A percentile compares a stretch with the other conserved stretches of the same genome.
These are phyloP conservation scores for Sporothrix pallida DNA, from an alignment of 2,329 filamentous ascomycete species.

Conservation along the genomic window DNA sequence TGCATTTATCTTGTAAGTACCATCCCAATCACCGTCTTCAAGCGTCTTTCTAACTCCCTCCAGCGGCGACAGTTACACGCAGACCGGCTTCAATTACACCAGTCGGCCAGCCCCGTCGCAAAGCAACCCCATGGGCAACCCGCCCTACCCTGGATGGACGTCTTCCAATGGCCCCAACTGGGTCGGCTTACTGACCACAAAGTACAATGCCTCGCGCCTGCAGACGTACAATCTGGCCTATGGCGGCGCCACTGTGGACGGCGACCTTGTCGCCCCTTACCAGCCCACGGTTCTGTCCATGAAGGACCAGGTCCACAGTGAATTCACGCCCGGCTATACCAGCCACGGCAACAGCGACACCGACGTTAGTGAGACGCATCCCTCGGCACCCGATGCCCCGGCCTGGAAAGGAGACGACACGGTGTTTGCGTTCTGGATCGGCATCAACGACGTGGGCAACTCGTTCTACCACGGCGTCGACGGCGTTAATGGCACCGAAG, in stretches of 20 bases:
- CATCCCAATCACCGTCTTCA: background rate
- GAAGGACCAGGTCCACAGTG: slow-evolving; percentile 55
- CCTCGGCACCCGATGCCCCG: slow-evolving; percentile 40
- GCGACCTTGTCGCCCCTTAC: slow-evolving; percentile 56
- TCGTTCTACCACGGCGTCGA: slow-evolving; percentile 46
- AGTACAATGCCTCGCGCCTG: slow-evolving; percentile 50
- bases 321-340: slow-evolving; percentile 47
- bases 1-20: slow-evolving; percentile 32
- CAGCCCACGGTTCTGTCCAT: slow-evolving; percentile 55
- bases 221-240: slow-evolving; percentile 58
- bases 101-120: slow-evolving; percentile 55
- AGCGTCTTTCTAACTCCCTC: no score
- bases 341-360: background rate
- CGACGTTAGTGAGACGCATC: slow-evolving; percentile 33
- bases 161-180: slow-evolving; percentile 56
- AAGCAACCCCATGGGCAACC: slow-evolving; percentile 66
- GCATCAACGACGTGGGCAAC: slow-evolving; percentile 61
- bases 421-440: slow-evolving; percentile 59
- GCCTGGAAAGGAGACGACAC: slow-evolving; percentile 53
- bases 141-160: slow-evolving; percentile 57
- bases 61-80: slow-evolving; percentile 36
- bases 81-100: slow-evolving; percentile 57
- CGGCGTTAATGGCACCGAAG: slow-evolving; percentile 51
- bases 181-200: slow-evolving; percentile 53
- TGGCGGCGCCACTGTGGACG: slow-evolving; percentile 58